Base-by-base conservation (phyloP, 176 grass and related monocot species). In the Bolboschoenus planiculmis region DNA sequence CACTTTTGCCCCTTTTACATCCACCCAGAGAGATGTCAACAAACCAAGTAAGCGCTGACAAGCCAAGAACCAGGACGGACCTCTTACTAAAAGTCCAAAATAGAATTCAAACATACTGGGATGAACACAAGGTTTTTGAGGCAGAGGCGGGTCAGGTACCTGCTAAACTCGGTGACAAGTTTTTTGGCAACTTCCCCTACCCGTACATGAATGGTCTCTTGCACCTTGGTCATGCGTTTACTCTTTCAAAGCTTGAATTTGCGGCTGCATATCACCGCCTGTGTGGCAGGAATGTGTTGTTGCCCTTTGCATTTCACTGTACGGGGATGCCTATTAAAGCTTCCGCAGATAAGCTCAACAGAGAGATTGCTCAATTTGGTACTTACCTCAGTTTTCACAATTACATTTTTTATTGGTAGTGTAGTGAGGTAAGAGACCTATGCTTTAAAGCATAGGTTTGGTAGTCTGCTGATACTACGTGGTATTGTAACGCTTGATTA, bases 291-390 rank as follows among this genome's bases (percentile, higher is more conserved):
- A 96, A 96, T 56, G 90, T 92, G 3, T 54, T 92, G 23, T 55
- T 96, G 36, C 88, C 87, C 3, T 96, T 96, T 84, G 90, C 85
- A 80, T 92, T 96, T 57, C 90, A 96, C 40, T 92, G 88, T 67
- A 92, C 93, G n/a, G 90, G 93, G 70, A 96, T 96, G 93, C 90
- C 93, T 18, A 96, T 96, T 43, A 96, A 96, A 80, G 93, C 87
- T 42, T 92, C 88, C 0, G 90, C 93, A 0, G 93, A 92, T 70
- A 96, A 96, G 70, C 90, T 96, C 66, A 44, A 53, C 4, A 68
- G 88, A 71, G 90, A 97, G 68, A 89, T 88, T 2, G 24, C 88
- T 21, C 81, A 88, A 34, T 92, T 82, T 62, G 93, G 93, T 82
- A 82, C 3, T 20, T 50, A 20, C 14, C 14, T 6, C 6, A 4